Conservation (phyloP, 2,329 filamentous ascomycete species). For the Penicillium sp. region DNA sequence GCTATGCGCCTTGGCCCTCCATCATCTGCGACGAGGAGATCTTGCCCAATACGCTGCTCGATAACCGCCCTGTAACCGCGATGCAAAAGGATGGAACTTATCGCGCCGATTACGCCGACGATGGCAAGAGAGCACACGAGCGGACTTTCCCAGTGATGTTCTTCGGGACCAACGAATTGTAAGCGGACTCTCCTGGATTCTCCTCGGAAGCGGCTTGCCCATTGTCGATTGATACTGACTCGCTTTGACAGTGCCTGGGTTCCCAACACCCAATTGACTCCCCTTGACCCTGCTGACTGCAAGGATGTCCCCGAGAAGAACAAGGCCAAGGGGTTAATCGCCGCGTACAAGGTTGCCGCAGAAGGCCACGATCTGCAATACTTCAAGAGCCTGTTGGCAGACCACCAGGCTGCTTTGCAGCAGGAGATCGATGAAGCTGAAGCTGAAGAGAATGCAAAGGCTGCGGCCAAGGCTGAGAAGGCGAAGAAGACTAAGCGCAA, state of each 20-base stretch:
- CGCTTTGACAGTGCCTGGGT: constrained; percentile 73
- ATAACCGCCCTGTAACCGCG: constrained; percentile 78
- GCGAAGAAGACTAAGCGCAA: constrained; percentile 49
- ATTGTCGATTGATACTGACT: constrained; percentile 13
- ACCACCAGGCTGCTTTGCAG: constrained; percentile 56
- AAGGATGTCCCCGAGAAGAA: constrained; percentile 63
- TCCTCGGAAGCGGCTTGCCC: background rate
- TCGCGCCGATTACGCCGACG: constrained; percentile 81
- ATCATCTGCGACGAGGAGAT: constrained; percentile 94
- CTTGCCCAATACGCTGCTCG: constrained; percentile 76
- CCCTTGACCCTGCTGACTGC: constrained; percentile 72
- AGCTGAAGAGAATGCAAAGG: constrained; percentile 26
- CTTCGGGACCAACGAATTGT: constrained; percentile 95
- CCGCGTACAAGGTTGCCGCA: constrained; percentile 76
- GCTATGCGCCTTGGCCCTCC: constrained; percentile 90
- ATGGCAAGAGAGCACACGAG: constrained; percentile 79
- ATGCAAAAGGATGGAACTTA: constrained; percentile 80
- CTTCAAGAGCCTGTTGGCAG: constrained; percentile 75
- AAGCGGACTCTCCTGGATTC: constrained; percentile 46
- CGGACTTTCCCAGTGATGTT: constrained; percentile 95
- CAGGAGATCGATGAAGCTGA: constrained; percentile 60
- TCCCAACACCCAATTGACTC: constrained; percentile 75
- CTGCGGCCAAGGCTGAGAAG: constrained; percentile 55
- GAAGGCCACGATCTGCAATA: constrained; percentile 73
- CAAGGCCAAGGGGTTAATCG: constrained; percentile 78